A percentile compares a stretch with the other conserved stretches of the same genome.
phyloP scores from a whole-genome alignment of 305 asterid species.

The Nicotiana rustica region DNA sequence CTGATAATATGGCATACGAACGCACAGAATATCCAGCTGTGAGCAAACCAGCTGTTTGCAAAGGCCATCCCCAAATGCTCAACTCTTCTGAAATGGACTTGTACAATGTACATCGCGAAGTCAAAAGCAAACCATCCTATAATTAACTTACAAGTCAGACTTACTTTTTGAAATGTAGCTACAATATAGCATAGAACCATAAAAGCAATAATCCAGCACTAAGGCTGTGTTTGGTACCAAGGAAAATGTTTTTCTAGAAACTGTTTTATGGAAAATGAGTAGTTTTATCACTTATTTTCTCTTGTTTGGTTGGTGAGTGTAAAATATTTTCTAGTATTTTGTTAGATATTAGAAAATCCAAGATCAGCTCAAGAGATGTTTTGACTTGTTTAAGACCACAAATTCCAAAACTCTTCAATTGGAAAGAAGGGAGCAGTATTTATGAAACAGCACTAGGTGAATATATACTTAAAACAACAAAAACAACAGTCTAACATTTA shows the following conservation, averaged over 20 bases:
- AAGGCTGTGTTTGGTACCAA: not conserved
- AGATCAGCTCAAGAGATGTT: too few relatives aligned
- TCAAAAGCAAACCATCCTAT: conserved; percentile 70
- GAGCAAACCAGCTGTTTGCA: conserved; percentile 85
- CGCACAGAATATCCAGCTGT: conserved; percentile 60
- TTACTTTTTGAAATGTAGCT: not conserved
- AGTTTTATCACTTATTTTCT: too few relatives aligned
- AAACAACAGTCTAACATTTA: not conserved
- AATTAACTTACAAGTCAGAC: not conserved
- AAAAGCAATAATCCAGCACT: not conserved
- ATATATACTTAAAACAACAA: not conserved
- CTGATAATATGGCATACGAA: conserved; percentile 68
- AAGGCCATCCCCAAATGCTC: conserved; percentile 95
- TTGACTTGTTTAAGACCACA: too few relatives aligned
- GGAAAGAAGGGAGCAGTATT: too few relatives aligned
- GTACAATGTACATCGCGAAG: conserved; percentile 60
- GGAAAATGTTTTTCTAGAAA: too few relatives aligned
- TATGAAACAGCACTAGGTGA: too few relatives aligned
- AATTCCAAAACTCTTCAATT: too few relatives aligned
- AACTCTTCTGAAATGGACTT: conserved; percentile 74
- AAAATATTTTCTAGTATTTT: too few relatives aligned
- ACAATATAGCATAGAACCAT: not conserved
- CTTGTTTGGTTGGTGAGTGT: too few relatives aligned
- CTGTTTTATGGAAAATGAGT: too few relatives aligned
- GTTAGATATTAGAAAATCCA: too few relatives aligned